These are phyloP conservation scores for Cicer cuneatum DNA, from an alignment of 306 rosid species.

Conservation along the genomic window DNA sequence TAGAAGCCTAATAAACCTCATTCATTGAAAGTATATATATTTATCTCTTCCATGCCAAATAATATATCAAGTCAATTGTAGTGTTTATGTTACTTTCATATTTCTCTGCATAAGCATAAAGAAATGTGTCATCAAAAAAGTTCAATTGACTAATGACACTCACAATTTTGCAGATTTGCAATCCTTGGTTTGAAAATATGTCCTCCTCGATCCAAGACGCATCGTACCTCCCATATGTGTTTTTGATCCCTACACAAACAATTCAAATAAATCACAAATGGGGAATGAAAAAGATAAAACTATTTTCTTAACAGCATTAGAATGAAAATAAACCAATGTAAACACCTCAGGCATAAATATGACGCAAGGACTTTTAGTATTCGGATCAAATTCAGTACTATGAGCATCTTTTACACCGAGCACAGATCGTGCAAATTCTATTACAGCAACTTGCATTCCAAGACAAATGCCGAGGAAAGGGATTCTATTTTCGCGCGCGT, in stretches of 20 bases:
- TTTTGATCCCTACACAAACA: constrained; percentile 72
- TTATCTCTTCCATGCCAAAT: constrained; percentile 9
- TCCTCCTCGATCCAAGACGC: constrained; percentile 95
- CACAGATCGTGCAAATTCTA: constrained; percentile 84
- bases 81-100: constrained; percentile 8
- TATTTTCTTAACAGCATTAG: constrained; percentile 11
- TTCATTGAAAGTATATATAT: constrained; percentile 15
- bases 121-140: not conserved
- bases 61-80: constrained; percentile 9
- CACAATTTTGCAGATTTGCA: constrained; percentile 90
- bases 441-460: constrained; percentile 94
- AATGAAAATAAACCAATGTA: constrained; percentile 10
- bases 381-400: constrained; percentile 85
- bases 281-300: not conserved
- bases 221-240: constrained; percentile 98
- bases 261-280: constrained; percentile 23
- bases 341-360: constrained; percentile 98
- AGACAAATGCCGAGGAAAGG: constrained; percentile 94
- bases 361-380: constrained; percentile 75
- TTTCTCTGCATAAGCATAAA: constrained; percentile 3
- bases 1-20: constrained; percentile 46
- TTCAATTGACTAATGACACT: constrained; percentile 43
- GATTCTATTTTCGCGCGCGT: constrained; percentile 80
- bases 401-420: constrained; percentile 79
- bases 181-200: constrained; percentile 67